These are phyloP conservation scores for Papiliotrema nemorosa DNA, from an alignment of 1,284 basidiomycete genomes.

Conservation along the genomic window DNA sequence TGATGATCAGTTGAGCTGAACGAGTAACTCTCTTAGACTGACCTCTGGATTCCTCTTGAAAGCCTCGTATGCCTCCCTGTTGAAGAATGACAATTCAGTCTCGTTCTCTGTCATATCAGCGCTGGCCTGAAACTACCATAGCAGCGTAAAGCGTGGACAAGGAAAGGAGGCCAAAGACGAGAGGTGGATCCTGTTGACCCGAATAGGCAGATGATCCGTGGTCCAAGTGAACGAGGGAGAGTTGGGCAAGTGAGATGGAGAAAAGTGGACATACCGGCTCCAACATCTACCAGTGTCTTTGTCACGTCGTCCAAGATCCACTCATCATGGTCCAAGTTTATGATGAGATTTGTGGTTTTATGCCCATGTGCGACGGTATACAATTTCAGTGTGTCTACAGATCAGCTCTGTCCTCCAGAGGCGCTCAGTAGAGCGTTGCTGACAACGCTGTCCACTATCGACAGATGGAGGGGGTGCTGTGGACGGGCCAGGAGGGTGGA, in stretches of 20 bases:
- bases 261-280: conserved; percentile 61
- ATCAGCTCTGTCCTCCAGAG: too few relatives aligned
- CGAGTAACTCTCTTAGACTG: neutral
- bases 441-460: too few relatives aligned
- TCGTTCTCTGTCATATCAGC: conserved; percentile 69
- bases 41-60: conserved; percentile 82
- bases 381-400: conserved; percentile 81
- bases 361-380: conserved; percentile 92
- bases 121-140: neutral
- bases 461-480: too few relatives aligned
- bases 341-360: conserved; percentile 94
- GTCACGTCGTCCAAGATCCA: conserved; percentile 75
- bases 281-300: conserved; percentile 62
- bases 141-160: too few relatives aligned
- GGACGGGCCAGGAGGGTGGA: neutral
- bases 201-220: too few relatives aligned
- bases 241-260: neutral
- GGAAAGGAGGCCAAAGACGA: too few relatives aligned
- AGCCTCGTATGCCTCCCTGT: conserved; percentile 65
- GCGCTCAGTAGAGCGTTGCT: too few relatives aligned
- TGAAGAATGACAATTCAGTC: conserved; percentile 88
- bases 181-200: too few relatives aligned
- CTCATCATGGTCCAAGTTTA: conserved; percentile 90
- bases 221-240: neutral
- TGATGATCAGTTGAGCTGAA: neutral